phyloP scores from a whole-genome alignment of 2,329 filamentous ascomycete genomes.

The Teratosphaeria zuluensis region DNA sequence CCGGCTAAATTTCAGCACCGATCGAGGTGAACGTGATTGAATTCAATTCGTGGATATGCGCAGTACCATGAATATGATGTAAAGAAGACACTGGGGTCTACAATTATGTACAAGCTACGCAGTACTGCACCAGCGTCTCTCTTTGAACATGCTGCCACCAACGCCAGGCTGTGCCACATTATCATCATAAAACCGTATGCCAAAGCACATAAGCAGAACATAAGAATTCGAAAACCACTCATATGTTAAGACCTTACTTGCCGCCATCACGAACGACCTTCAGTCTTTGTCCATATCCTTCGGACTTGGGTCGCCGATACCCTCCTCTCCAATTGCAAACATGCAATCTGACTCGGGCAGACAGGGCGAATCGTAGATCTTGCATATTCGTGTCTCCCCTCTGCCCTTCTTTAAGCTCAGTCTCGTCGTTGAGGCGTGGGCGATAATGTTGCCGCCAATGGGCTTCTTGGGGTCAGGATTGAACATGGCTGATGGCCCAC shows the following conservation, averaged over 20 bases:
- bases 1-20: neutral
- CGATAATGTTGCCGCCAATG: constrained; percentile 97
- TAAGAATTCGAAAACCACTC: neutral
- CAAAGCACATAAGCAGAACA: constrained; percentile 1
- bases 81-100: too few relatives aligned
- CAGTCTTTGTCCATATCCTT: constrained; percentile 85
- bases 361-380: constrained; percentile 98
- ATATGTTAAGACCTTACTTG: neutral
- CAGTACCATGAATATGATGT: too few relatives aligned
- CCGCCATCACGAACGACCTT: neutral
- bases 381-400: constrained; percentile 91
- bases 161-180: constrained; percentile 1
- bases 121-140: neutral
- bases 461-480: constrained; percentile 99
- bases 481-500: constrained; percentile 94
- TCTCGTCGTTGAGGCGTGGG: constrained; percentile 89
- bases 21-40: too few relatives aligned
- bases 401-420: constrained; percentile 93
- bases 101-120: neutral
- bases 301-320: constrained; percentile 88
- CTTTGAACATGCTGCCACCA: neutral
- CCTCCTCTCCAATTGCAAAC: constrained; percentile 95
- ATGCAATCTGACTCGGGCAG: constrained; percentile 91
- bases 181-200: neutral
- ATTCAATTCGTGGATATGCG: too few relatives aligned